phyloP scores from a whole-genome alignment of 805 yeast species.

The Candida argentea region DNA sequence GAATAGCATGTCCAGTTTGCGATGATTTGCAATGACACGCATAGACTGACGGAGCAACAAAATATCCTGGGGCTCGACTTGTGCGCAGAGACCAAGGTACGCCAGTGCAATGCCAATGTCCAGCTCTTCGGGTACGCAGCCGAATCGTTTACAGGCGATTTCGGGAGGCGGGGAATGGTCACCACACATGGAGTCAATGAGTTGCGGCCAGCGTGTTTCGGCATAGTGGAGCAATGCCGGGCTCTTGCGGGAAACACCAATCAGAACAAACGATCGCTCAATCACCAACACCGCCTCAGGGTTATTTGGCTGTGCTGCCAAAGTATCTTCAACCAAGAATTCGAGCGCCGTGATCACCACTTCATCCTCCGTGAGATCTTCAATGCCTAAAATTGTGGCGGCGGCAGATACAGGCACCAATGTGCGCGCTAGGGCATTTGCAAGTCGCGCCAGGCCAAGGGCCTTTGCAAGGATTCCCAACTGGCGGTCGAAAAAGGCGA shows the following conservation, averaged over 20 bases:
- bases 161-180: conserved; percentile 31
- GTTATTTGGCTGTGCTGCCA: conserved; percentile 19
- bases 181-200: conserved; percentile 15
- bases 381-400: conserved; percentile 26
- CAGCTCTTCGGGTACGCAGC: no score
- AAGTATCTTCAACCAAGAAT: conserved; percentile 45
- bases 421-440: conserved; percentile 18
- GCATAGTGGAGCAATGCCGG: conserved; percentile 47
- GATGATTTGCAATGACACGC: conserved; percentile 41
- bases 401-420: conserved; percentile 25
- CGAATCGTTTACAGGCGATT: no score
- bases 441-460: conserved; percentile 12
- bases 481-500: conserved; percentile 22
- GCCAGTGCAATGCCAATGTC: conserved; percentile 38
- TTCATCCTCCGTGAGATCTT: conserved; percentile 43
- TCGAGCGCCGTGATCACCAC: conserved; percentile 68
- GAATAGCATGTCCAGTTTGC: conserved; percentile 44
- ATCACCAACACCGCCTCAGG: conserved; percentile 24
- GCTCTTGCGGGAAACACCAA: conserved; percentile 52
- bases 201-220: conserved; percentile 30
- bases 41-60: conserved; percentile 49
- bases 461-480: conserved; percentile 18
- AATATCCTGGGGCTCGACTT: conserved; percentile 32
- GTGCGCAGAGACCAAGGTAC: conserved; percentile 24
- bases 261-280: conserved; percentile 50